Conservation (phyloP, 2,329 filamentous ascomycete species). For the Huntiella abstrusa region DNA sequence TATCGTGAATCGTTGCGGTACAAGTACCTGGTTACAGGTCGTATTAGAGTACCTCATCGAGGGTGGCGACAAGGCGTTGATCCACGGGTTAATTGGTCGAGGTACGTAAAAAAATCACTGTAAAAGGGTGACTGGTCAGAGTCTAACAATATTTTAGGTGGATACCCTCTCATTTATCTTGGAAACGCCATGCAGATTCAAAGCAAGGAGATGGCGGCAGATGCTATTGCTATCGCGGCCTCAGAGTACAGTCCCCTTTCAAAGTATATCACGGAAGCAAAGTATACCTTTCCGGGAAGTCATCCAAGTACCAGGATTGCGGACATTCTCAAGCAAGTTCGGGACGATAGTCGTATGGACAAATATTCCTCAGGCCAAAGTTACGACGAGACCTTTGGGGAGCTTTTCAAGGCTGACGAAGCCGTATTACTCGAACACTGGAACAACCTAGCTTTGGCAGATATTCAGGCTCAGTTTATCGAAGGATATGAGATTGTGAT, state of each 20-base stretch:
- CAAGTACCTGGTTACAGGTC: slow-evolving; percentile 71
- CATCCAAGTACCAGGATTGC: slow-evolving; percentile 28
- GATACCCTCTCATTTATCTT: slow-evolving; percentile 82
- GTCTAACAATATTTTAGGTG: slow-evolving; percentile 34
- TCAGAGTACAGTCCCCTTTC: slow-evolving; percentile 40
- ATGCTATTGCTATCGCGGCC: slow-evolving; percentile 55
- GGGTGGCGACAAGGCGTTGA: slow-evolving; percentile 49
- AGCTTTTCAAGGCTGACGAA: slow-evolving; percentile 50
- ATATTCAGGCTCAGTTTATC: slow-evolving; percentile 57
- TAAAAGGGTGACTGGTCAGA: neutral
- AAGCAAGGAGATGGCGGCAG: slow-evolving; percentile 70
- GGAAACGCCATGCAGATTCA: slow-evolving; percentile 85
- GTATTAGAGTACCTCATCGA: slow-evolving; percentile 58
- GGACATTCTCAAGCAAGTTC: slow-evolving; percentile 52
- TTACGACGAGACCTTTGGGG: slow-evolving; percentile 26
- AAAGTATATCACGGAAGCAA: slow-evolving; percentile 42
- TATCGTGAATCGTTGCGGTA: slow-evolving; percentile 43
- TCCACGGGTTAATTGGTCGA: slow-evolving; percentile 62
- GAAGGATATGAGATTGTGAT: slow-evolving; percentile 46
- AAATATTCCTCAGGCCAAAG: slow-evolving; percentile 42
- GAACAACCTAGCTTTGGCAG: slow-evolving; percentile 61
- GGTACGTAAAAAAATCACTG: slow-evolving; percentile 31
- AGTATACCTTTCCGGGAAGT: slow-evolving; percentile 40
- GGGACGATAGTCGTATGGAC: slow-evolving; percentile 50
- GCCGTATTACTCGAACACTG: slow-evolving; percentile 65